Evolutionary conservation across 2,329 filamentous ascomycete species (phyloP), one percentile per base, ranked within the genome.

Genomic region (Aspergillus viridinutans): DNA sequence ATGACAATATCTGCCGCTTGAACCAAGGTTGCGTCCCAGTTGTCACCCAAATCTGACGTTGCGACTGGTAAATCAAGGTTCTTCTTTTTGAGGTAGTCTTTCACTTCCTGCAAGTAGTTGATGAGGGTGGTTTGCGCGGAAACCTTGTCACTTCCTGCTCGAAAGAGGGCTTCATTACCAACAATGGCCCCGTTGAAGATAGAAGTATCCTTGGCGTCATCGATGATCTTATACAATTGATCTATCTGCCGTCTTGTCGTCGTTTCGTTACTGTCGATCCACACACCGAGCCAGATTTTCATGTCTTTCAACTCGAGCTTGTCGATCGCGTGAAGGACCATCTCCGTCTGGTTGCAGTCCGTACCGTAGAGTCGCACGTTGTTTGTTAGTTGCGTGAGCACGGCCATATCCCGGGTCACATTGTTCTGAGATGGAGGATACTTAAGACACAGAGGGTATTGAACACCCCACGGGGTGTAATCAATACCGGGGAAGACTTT

Each of bases 261-360:
- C 0, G 90, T 95, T 8, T 78, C 73, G 73, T 97, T 96, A 55
- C 78, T 82, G 69, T 94, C 92, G 60, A 96, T 88, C 90, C 92
- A 97, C 3, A 97, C 92, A 17, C 93, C 93, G 48, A 97, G 80
- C 93, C 93, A 97, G 60, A 97, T 80, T 73, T 95, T 96, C 78
- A 96, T 85, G 54, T 89, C 82, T 28, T 74, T 79, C 65, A 97
- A 77, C 53, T 88, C 81, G 12, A 97, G 81, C 52, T 82, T 82
- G 56, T 90, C 81, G 65, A 97, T 88, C 21, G 92, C 87, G 66
- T 94, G 87, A 8, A 97, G 79, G 0, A 95, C 85, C 89, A 97
- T 94, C 73, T 96, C 85, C 0, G 93, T 97, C 75, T 97, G 93
- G 74, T 97, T 97, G 81, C 93, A 97, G 76, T 97, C 93, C 12